Evolutionary conservation across 1,284 basidiomycete genomes (phyloP), one percentile per base, ranked within the genome.

Genomic region (Thelephora terrestris): DNA sequence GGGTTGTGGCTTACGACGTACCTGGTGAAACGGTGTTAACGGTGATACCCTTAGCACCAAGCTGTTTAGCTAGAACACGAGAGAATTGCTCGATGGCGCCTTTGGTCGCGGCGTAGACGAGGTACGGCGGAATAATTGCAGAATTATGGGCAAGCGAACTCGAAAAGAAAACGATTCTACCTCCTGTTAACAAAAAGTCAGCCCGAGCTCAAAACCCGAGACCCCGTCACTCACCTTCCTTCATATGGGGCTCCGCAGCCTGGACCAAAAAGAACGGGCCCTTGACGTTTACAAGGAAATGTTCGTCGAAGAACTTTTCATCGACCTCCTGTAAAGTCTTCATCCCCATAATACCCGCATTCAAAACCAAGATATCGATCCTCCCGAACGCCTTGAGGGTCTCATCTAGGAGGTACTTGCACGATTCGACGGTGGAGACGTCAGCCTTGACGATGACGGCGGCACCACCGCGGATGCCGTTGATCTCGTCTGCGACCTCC

Each of bases 61-160:
- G 66, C 54, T 78, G 74, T 53, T 78, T 78, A 2, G 76, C 71
- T 17, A 80, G 70, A 18, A 78, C 70, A n/a, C 76, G 71, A n/a
- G 71, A 64, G 45, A 79, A 63, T 52, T 79, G 77, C 55, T 79
- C 76, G 47, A 79, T 63, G 1, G 77, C 76, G 38, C 74, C 78
- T 59, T 81, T 80, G 2, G 74, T 69, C 16, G 73, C 70, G 45
- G 70, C 65, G 58, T 78, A 79, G 47, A 71, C 64, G 20, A 79
- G 66, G 12, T 69, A 67, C 50, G 72, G 72, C 2, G 78, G 70
- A 2, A 67, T 59, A 23, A 78, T 61, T 58, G 63, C 61, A 2
- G 72, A 67, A 7, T 69, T 64, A 12, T 54, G 57, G 4, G 74
- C 73, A 47, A 80, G 59, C 46, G 71, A 71, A 4, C 71, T 70